Conservation (phyloP, 768 basidiomycete genomes). For the Peribolospora kevripleyi region DNA sequence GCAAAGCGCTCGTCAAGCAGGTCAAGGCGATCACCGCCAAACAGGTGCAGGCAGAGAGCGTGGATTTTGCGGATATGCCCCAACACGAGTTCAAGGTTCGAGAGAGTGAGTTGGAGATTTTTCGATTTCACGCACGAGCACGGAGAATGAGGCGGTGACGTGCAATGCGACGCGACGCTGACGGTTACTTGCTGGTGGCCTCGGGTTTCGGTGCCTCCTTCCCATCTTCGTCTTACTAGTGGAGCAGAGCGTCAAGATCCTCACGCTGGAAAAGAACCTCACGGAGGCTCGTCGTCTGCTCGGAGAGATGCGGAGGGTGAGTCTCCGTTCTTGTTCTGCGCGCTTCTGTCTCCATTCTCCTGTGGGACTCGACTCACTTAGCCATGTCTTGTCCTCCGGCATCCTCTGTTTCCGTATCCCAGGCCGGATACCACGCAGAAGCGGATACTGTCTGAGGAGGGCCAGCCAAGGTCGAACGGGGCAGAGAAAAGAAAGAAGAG, state of each 20-base stretch:
- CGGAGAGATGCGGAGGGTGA: constrained; percentile 11
- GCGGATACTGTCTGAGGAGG: not conserved
- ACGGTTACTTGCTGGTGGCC: no score
- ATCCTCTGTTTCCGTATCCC: no score
- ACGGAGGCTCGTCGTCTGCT: constrained; percentile 21
- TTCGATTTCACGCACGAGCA: not conserved
- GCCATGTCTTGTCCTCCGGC: no score
- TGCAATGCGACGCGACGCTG: no score
- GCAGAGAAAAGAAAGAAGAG: not conserved
- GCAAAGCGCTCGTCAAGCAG: constrained; percentile 82
- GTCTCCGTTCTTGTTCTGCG: no score
- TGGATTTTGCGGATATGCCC: constrained; percentile 77
- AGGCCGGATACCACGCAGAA: not conserved
- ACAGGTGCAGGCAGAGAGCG: constrained; percentile 51
- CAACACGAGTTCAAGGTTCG: constrained; percentile 77
- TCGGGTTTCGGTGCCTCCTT: no score
- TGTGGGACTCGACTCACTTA: no score
- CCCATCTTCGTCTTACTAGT: constrained; percentile 16
- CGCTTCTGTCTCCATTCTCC: no score
- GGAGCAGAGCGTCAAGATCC: constrained; percentile 98
- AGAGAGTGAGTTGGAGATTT: constrained; percentile 3
- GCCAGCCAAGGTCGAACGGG: not conserved
- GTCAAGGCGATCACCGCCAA: constrained; percentile 83
- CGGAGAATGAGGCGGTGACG: constrained; percentile 31
- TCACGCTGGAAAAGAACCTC: constrained; percentile 85